Percentiles rank a stretch among this genome's conserved stretches.
phyloP scores from a whole-genome alignment of 768 basidiomycete genomes.

The Suillus variegatus region DNA sequence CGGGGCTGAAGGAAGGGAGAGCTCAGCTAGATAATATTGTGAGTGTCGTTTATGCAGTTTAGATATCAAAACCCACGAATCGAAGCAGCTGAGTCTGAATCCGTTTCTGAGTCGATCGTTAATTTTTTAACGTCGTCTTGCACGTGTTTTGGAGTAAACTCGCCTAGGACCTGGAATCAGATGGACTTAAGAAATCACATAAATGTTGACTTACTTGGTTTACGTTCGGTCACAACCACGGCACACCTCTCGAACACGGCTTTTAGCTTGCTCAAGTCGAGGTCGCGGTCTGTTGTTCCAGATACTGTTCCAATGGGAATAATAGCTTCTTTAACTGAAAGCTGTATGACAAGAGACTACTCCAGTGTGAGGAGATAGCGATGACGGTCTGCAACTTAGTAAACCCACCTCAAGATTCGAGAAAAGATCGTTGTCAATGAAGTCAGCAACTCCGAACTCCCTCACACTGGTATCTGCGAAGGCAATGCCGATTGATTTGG shows the following conservation, averaged over 20 bases:
- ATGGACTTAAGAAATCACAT: not conserved
- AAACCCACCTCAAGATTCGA: slow-evolving; percentile 85
- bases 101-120: slow-evolving; percentile 17
- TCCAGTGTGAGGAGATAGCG: slow-evolving; percentile 2
- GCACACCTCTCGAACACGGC: slow-evolving; percentile 88
- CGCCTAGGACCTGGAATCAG: slow-evolving; percentile 48
- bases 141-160: slow-evolving; percentile 80
- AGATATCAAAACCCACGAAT: not conserved
- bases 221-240: slow-evolving; percentile 88
- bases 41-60: slow-evolving; percentile 2
- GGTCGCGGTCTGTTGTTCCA: slow-evolving; percentile 77
- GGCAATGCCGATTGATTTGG: slow-evolving; percentile 79
- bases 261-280: slow-evolving; percentile 85
- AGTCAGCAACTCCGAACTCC: slow-evolving; percentile 87
- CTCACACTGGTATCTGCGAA: slow-evolving; percentile 90
- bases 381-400: not conserved
- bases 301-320: slow-evolving; percentile 72
- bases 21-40: slow-evolving; percentile 57
- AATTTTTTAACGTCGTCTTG: slow-evolving; percentile 68
- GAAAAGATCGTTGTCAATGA: slow-evolving; percentile 92
- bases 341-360: slow-evolving; percentile 92
- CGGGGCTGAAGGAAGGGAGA: slow-evolving; percentile 75
- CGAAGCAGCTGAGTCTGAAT: not conserved
- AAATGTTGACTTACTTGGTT: slow-evolving; percentile 60
- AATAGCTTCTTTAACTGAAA: slow-evolving; percentile 96